Evolutionary conservation across 208 protist species (phyloP), one percentile per base, ranked within the genome.

Genomic region (Leishmania mexicana): DNA sequence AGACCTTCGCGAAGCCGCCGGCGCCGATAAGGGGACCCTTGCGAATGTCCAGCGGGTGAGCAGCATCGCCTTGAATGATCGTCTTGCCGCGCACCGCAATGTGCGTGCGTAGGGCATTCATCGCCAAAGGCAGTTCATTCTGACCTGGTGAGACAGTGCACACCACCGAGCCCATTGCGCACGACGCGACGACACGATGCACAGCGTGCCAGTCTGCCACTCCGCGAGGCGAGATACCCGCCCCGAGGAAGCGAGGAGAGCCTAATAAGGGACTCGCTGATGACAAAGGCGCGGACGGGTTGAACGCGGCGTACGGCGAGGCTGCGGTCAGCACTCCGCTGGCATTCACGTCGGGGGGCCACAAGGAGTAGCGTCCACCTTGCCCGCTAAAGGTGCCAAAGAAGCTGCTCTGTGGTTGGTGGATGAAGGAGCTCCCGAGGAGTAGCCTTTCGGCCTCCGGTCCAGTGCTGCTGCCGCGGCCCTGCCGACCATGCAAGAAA

Each of bases 1-100:
- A 97, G 15, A 98, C 94, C 76, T 95, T 94, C 11, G 93, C 94
- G 85, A 97, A 98, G 2, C 95, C 95, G 57, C 95, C 95, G 3
- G 87, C 79, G 15, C 94, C 95, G 79, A 98, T 94, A 49, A 97
- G 58, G 38, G 85, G 76, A 35, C 95, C 94, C 49, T 92, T 90
- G 35, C 89, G 90, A 60, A 93, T 94, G 35, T 96, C 90, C 42
- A 97, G 73, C 49, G 91, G 86, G 64, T 92, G 92, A 42, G 80
- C 65, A n/a, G 57, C 67, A 76, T 95, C 89, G 53, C 92, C 91
- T 31, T 82, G 86, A 87, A 94, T 94, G 76, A 96, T 94, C 10
- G 91, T 91, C 67, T 86, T 88, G 42, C 91, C 92, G 31, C 81
- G 89, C 28, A 95, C 54, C n/a, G 83, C 83, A 19, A 97, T 79